phyloP scores from a whole-genome alignment of 352 stramenopile genomes.

The Thalassiosira hispida region DNA sequence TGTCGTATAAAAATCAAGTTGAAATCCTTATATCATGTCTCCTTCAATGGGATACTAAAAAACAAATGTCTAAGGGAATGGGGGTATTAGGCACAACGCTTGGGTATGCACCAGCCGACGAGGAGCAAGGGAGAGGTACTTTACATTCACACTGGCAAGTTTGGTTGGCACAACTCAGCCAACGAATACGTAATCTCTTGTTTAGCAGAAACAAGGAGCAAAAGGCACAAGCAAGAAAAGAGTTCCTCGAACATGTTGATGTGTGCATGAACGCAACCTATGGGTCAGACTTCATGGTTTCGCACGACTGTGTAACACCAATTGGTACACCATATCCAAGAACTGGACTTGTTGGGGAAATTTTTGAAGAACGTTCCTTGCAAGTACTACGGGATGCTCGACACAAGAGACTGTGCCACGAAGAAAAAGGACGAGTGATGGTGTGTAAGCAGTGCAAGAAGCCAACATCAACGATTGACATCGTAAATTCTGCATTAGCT shows the following conservation, averaged over 20 bases:
- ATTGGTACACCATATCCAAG: too few relatives aligned
- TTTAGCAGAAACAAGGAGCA: constrained; percentile 1
- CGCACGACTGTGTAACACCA: constrained; percentile 9
- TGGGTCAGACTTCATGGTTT: constrained; percentile 7
- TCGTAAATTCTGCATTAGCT: constrained; percentile 4
- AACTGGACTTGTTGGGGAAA: too few relatives aligned
- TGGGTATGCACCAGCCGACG: constrained; percentile 6
- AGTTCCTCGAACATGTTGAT: constrained; percentile 5
- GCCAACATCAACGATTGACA: not conserved
- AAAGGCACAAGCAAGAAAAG: constrained; percentile 1
- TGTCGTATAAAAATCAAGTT: constrained; percentile 13
- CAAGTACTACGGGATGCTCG: constrained; percentile 4
- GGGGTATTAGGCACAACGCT: constrained; percentile 22
- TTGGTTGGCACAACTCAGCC: constrained; percentile 18
- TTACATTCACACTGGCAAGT: constrained; percentile 26
- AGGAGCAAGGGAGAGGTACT: constrained; percentile 32
- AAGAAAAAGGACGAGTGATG: constrained; percentile 10
- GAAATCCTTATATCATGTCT: constrained; percentile 24
- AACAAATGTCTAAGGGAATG: not conserved
- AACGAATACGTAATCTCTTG: not conserved
- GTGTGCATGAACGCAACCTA: constrained; percentile 10
- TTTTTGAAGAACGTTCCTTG: too few relatives aligned
- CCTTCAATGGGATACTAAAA: constrained; percentile 22
- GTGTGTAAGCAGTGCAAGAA: constrained; percentile 9
- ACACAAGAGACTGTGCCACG: constrained; percentile 9